These are phyloP conservation scores for Salicornia ramosissima DNA, from an alignment of 148 eudicot genomes.

Conservation along the genomic window DNA sequence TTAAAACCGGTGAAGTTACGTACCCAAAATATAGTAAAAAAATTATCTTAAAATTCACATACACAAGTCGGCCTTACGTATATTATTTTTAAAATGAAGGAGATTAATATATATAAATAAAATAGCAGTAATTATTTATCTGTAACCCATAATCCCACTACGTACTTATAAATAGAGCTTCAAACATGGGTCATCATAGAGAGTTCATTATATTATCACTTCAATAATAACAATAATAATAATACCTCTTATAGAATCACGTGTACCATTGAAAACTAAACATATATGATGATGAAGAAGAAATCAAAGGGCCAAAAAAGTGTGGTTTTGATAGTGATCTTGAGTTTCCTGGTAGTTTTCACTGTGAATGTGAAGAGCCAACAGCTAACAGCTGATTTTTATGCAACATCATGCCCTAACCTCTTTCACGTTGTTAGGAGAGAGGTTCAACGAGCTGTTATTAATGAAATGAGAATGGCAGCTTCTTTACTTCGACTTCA, in stretches of 20 bases:
- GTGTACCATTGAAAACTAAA: neutral
- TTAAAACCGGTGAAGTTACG: too few species aligned
- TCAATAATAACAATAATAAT: too few species aligned
- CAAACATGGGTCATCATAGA: neutral
- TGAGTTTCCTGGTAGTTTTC: conserved; percentile 25
- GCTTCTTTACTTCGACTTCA: conserved; percentile 82
- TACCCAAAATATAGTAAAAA: too few species aligned
- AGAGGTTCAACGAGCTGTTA: conserved; percentile 53
- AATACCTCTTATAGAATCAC: too few species aligned
- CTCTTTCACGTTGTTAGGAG: conserved; percentile 46
- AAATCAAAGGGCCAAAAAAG: conserved; percentile 6
- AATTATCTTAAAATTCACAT: too few species aligned
- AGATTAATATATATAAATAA: neutral
- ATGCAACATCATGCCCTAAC: conserved; percentile 55
- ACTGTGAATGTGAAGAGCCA: conserved; percentile 38
- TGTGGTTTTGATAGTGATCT: conserved; percentile 23
- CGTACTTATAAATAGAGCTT: conserved; percentile 22
- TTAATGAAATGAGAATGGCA: conserved; percentile 65
- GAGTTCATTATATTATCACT: neutral
- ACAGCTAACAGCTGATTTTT: conserved; percentile 49
- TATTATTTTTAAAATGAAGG: too few species aligned
- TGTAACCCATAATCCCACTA: neutral
- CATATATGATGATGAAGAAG: conserved; percentile 34
- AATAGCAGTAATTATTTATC: neutral
- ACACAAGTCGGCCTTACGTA: too few species aligned